phyloP scores from a whole-genome alignment of 2,329 filamentous ascomycete genomes.

The Trichoderma atrobrunneum region DNA sequence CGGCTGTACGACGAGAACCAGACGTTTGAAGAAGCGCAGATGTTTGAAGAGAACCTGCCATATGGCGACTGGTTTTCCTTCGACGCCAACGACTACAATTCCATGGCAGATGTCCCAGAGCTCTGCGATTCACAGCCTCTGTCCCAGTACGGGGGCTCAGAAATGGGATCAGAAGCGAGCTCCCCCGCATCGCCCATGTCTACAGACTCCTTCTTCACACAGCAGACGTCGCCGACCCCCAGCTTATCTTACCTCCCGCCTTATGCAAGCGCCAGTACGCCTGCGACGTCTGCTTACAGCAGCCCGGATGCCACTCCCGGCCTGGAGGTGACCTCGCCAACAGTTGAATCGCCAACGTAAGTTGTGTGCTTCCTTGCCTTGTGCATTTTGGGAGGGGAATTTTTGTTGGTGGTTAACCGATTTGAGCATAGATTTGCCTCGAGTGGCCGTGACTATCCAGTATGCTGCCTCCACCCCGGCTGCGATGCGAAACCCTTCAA shows the following conservation, averaged over 20 bases:
- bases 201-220: constrained; percentile 23
- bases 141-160: constrained; percentile 30
- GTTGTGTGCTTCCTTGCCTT: not conserved
- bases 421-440: constrained; percentile 17
- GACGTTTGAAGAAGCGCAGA: not conserved
- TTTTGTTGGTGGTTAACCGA: constrained; percentile 10
- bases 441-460: constrained; percentile 33
- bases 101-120: constrained; percentile 19
- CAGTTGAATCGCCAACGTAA: constrained; percentile 13
- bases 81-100: constrained; percentile 2
- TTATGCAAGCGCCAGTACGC: constrained; percentile 19
- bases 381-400: not conserved
- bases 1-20: constrained; percentile 2
- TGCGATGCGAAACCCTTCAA: constrained; percentile 49
- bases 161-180: constrained; percentile 27
- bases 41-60: not conserved
- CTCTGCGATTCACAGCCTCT: constrained; percentile 29
- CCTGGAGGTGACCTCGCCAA: constrained; percentile 21
- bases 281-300: constrained; percentile 18
- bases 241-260: constrained; percentile 22
- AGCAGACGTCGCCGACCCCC: constrained; percentile 29
- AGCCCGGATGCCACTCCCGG: constrained; percentile 23
- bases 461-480: constrained; percentile 38
- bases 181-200: constrained; percentile 13
- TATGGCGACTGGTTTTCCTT: constrained; percentile 4